Evolutionary conservation across 2,329 filamentous ascomycete genomes (phyloP), one percentile per base, ranked within the genome.

Genomic region (Aspergillus neotritici): DNA sequence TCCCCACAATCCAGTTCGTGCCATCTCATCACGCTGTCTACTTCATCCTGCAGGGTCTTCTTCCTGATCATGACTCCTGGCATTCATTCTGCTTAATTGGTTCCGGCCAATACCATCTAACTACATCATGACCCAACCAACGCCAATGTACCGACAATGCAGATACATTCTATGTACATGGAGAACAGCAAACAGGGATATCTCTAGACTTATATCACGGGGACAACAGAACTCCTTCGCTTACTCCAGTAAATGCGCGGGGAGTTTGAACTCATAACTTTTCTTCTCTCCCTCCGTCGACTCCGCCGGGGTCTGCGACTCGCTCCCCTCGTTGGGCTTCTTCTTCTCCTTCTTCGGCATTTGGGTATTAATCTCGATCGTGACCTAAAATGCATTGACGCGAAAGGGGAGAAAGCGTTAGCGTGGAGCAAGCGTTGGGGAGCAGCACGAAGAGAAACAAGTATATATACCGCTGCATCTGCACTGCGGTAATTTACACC

Each of bases 401-500:
- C 21, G 21, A 25, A 25, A 8, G 21, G 21, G 21, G 5, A 39
- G 36, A n/a, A 28, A 34, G 17, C 14, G 42, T 50, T 34, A 54
- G 48, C 41, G 21, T 51, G 40, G 42, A 43, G 11, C 12, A 34
- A 31, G 30, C 40, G 16, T 13, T 36, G 37, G 36, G 14, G 39
- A 37, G 43, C 46, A 44, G 54, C 44, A 53, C 49, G 50, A 48
- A 50, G 48, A 59, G 52, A 49, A 56, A 57, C 61, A 58, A 54
- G 58, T 53, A 61, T 57, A 56, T 68, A 61, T 77, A 79, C 76
- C 74, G 71, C 75, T 65, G 71, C 72, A 61, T 79, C 74, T 56
- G 74, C 66, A 68, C 73, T 78, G 65, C 67, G 67, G 66, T 74
- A 79, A 63, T 79, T 71, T 55, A 78, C 64, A 79, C 79, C 73